Percentiles rank a stretch among this genome's conserved stretches.
Conservation (phyloP, 768 basidiomycete species). For the Suillus americanus region DNA sequence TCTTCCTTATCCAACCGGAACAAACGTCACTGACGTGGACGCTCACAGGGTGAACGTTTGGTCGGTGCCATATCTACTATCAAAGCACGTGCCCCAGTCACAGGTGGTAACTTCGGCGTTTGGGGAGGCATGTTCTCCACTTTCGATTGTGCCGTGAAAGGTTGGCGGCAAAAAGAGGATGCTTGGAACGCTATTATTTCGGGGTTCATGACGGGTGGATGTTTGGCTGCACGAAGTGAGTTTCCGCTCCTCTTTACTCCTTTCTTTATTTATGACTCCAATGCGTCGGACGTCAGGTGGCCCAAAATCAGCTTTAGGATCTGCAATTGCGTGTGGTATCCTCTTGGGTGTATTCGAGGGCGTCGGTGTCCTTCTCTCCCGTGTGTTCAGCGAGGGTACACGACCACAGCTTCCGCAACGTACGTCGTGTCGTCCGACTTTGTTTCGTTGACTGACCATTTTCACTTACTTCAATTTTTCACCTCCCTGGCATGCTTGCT, state of each 20-base stretch:
- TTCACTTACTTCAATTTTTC: neutral
- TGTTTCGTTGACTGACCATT: neutral
- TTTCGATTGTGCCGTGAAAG: constrained; percentile 98
- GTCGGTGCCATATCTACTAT: constrained; percentile 93
- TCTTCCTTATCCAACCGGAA: neutral
- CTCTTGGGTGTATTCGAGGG: constrained; percentile 93
- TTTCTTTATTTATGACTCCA: neutral
- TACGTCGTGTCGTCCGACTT: constrained; percentile 40
- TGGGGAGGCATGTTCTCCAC: constrained; percentile 99
- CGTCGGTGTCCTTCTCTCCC: constrained; percentile 88
- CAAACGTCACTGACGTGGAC: neutral
- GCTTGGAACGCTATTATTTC: constrained; percentile 99
- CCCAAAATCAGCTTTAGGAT: constrained; percentile 85
- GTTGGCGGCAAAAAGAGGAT: constrained; percentile 95
- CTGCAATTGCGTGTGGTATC: constrained; percentile 96
- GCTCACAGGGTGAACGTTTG: constrained; percentile 83
- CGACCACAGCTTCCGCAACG: constrained; percentile 79
- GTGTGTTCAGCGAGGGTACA: constrained; percentile 83
- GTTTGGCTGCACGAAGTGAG: constrained; percentile 90
- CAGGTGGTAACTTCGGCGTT: constrained; percentile 94
- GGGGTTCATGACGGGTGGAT: constrained; percentile 98
- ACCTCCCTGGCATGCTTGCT: neutral
- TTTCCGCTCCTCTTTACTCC: constrained; percentile 17
- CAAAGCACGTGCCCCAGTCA: constrained; percentile 97
- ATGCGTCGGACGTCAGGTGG: constrained; percentile 58